phyloP scores from a whole-genome alignment of 345 rosid genomes.

The Laguncularia racemosa region DNA sequence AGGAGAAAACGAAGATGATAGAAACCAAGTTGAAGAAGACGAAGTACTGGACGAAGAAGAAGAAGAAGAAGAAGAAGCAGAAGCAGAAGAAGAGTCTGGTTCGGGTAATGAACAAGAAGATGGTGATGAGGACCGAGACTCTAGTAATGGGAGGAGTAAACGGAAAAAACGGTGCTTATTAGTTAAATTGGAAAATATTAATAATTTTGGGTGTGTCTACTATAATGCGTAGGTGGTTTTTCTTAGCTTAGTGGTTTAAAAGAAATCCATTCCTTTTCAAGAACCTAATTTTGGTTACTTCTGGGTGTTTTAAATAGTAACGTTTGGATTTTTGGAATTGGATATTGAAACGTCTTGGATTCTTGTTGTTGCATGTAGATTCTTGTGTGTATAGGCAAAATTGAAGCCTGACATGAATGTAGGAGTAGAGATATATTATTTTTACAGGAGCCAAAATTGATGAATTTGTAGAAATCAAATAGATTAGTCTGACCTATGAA shows the following conservation, averaged over 20 bases:
- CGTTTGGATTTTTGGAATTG: background rate
- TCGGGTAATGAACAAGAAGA: slow-evolving; percentile 1
- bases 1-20: slow-evolving; percentile 21
- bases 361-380: background rate
- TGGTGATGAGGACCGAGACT: slow-evolving; percentile 20
- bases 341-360: background rate
- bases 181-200: background rate
- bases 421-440: no score
- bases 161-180: slow-evolving; percentile 21
- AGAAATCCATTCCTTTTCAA: no score
- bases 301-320: no score
- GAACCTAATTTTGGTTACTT: no score
- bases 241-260: background rate
- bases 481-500: no score
- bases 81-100: slow-evolving; percentile 11
- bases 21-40: slow-evolving; percentile 16
- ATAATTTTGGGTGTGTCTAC: background rate
- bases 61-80: slow-evolving; percentile 16
- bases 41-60: slow-evolving; percentile 13
- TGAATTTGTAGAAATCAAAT: no score
- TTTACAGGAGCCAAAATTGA: no score
- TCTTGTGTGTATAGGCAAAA: background rate
- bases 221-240: background rate
- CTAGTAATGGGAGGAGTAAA: slow-evolving; percentile 14
- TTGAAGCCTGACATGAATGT: no score